Base-by-base conservation (phyloP, 1,139 yeast genomes). In the Entelexis paramagnoliae region DNA sequence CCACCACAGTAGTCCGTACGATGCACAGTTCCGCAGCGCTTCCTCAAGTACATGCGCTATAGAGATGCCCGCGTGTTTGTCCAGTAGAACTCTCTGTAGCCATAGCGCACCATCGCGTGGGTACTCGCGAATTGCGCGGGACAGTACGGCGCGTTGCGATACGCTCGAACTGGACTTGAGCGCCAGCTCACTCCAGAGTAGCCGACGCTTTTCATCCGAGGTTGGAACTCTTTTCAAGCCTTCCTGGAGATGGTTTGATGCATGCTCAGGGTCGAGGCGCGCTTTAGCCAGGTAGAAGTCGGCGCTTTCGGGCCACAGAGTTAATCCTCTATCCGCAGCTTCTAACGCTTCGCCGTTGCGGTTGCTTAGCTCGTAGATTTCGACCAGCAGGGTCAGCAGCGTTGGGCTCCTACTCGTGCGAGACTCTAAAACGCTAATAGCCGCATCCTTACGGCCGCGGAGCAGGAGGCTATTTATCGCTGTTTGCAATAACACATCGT, bases 61-160 rank as follows among this genome's bases (percentile, higher is more conserved):
- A 43, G 81, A 81, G 0, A 70, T 81, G 0, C 74, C 70, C 9
- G 72, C 66, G 30, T 74, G 59, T 42, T 65, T 63, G 63, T 91
- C 97, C 36, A 88, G 68, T 26, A 69, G 60, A 10, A 86, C 71
- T 55, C 80, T 76, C 28, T 76, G 81, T 7, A 72, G 63, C 95
- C 96, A 87, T 46, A 91, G 69, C 2, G 75, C 77, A 63, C 83
- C 76, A 34, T 81, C 77, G 1, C 66, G 53, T 0, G 95, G 88
- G 28, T 87, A 74, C 38, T 85, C 67, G 54, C 81, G 84, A 0
- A 82, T 74, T 0, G 96, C 95, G 51, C 81, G 83, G 0, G 66
- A 55, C 7, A 88, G 67, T 53, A 52, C 26, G 13, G 53, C 60
- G 28, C 59, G 57, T 6, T 38, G 42, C 16, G 34, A 45, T 16